phyloP scores from a whole-genome alignment of 2,329 filamentous ascomycete genomes.

The Aspergillus piperis region DNA sequence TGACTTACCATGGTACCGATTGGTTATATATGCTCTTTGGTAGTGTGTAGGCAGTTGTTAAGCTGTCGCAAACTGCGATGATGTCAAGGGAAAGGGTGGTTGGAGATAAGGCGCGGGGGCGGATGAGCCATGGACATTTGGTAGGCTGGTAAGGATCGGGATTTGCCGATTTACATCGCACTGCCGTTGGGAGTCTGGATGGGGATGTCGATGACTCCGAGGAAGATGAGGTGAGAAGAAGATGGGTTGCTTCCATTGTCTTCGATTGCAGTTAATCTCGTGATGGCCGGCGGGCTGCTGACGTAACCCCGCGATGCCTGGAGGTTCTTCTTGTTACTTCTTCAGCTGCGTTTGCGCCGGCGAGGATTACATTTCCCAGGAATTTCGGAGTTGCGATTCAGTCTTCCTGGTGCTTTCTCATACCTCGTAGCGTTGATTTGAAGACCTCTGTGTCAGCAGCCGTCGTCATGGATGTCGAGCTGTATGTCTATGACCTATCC shows the following conservation, averaged over 20 bases:
- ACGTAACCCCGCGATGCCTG: conserved; percentile 8
- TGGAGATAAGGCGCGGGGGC: not conserved
- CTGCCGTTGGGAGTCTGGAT: not conserved
- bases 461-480: conserved; percentile 67
- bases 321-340: not conserved
- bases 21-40: not conserved
- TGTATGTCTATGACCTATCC: conserved; percentile 79
- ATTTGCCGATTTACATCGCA: not conserved
- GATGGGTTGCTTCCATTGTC: not conserved
- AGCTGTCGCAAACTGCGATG: conserved; percentile 3
- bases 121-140: not conserved
- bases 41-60: not conserved
- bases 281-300: conserved; percentile 2
- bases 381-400: not conserved
- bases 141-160: not conserved
- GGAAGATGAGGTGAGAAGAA: not conserved
- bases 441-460: not conserved
- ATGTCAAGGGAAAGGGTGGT: conserved; percentile 7
- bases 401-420: not conserved
- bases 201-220: not conserved
- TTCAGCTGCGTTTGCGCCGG: not conserved
- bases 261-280: not conserved
- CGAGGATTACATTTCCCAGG: not conserved
- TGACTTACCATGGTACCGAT: conserved; percentile 23
- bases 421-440: too few species aligned